A percentile compares a stretch with the other conserved stretches of the same genome.
Conservation (phyloP, 176 grass and related monocot genomes). For the Avena atlantica region DNA sequence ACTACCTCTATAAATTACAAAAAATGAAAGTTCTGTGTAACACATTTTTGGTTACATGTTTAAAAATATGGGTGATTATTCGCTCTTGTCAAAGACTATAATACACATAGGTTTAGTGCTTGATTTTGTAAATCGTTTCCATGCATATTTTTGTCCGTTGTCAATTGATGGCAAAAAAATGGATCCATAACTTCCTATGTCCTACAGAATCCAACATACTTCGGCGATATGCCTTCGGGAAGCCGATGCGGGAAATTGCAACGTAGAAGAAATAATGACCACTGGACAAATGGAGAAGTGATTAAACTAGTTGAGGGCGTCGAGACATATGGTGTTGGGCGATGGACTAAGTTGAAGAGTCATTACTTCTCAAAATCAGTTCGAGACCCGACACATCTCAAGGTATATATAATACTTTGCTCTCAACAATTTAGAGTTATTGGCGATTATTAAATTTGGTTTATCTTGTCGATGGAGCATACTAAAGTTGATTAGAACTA, state of each 20-base stretch:
- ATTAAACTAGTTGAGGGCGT: slow-evolving; percentile 1
- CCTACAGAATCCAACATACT: background rate
- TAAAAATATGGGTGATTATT: background rate
- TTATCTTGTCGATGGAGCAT: background rate
- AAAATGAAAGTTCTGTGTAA: background rate
- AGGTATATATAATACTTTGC: slow-evolving; percentile 15
- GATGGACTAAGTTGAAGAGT: background rate
- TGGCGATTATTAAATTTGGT: background rate
- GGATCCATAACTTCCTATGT: background rate
- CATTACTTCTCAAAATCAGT: slow-evolving; percentile 18
- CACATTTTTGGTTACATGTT: background rate
- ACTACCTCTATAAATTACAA: background rate
- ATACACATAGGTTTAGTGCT: background rate
- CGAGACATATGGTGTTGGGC: slow-evolving; percentile 13
- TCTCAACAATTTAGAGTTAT: background rate
- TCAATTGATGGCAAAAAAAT: background rate
- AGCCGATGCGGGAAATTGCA: background rate
- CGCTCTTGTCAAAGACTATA: background rate
- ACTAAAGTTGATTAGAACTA: background rate
- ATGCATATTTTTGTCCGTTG: background rate
- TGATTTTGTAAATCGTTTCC: background rate
- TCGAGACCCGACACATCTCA: slow-evolving; percentile 24
- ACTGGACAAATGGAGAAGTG: slow-evolving; percentile 25
- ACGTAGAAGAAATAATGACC: slow-evolving; percentile 29
- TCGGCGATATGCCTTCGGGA: background rate